A percentile compares a stretch with the other conserved stretches of the same genome.
phyloP scores from a whole-genome alignment of 805 yeast species.

The Ogataea pignaliae region DNA sequence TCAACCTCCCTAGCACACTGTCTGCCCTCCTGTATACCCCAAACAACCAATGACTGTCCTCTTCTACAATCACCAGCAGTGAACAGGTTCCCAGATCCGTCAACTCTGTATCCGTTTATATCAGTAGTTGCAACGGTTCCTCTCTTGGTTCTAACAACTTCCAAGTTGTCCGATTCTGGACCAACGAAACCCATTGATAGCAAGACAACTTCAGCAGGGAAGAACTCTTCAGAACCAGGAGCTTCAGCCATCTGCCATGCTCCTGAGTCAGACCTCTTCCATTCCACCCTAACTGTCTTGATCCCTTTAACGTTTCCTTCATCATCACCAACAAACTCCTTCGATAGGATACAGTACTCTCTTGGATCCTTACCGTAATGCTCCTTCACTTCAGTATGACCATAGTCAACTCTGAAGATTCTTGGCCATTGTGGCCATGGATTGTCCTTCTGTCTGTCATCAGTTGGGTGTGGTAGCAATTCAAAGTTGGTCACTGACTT shows the following conservation, averaged over 20 bases:
- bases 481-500: conserved; percentile 91
- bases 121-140: conserved; percentile 74
- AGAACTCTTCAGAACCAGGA: conserved; percentile 90
- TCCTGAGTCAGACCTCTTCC: conserved; percentile 93
- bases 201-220: conserved; percentile 91
- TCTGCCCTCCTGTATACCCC: conserved; percentile 99
- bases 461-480: conserved; percentile 88
- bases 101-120: conserved; percentile 63
- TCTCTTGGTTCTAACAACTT: conserved; percentile 65
- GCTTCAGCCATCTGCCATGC: conserved; percentile 99
- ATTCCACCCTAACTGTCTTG: conserved; percentile 94
- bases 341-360: conserved; percentile 91
- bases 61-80: conserved; percentile 99
- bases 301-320: conserved; percentile 94
- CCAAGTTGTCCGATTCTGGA: conserved; percentile 80
- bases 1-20: conserved; percentile 97
- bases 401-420: conserved; percentile 95
- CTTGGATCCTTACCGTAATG: conserved; percentile 98
- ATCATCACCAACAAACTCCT: conserved; percentile 93
- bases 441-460: conserved; percentile 82
- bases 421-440: conserved; percentile 99
- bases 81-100: conserved; percentile 61
- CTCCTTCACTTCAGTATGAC: conserved; percentile 90
- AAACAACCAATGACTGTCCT: conserved; percentile 95
- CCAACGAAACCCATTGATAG: conserved; percentile 98